Evolutionary conservation across 768 basidiomycete species (phyloP).

Genomic region (Termitomyces sp.): DNA sequence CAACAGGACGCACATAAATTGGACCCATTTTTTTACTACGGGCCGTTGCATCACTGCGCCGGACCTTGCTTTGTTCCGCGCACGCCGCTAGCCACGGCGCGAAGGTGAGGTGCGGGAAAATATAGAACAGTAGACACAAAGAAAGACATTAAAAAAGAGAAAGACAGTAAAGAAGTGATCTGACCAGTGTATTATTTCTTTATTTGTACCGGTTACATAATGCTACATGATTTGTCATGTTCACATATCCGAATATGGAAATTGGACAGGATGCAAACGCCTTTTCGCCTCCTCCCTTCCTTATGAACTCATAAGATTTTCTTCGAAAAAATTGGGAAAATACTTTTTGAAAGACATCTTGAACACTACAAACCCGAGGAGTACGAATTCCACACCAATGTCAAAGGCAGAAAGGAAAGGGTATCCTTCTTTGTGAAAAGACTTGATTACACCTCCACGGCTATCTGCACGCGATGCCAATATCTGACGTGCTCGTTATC

Average conservation of each 20-base stretch:
- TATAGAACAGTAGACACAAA: too few relatives aligned
- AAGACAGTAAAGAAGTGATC: too few relatives aligned
- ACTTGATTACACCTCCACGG: conserved; percentile 54
- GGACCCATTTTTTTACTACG: too few relatives aligned
- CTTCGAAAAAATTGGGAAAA: conserved; percentile 46
- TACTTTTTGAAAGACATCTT: conserved; percentile 62
- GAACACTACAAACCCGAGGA: conserved; percentile 68
- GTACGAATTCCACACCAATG: conserved; percentile 63
- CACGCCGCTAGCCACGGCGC: too few relatives aligned
- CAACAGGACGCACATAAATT: too few relatives aligned
- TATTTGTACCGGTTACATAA: too few relatives aligned
- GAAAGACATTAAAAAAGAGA: too few relatives aligned
- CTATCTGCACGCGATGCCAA: conserved; percentile 72
- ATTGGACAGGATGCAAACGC: background rate
- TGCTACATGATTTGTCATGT: too few relatives aligned
- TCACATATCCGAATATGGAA: background rate
- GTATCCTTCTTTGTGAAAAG: background rate
- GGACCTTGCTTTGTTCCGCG: too few relatives aligned
- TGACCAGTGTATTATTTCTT: too few relatives aligned
- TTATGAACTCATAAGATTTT: background rate
- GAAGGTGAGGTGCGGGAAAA: too few relatives aligned
- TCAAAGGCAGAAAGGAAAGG: conserved; percentile 58
- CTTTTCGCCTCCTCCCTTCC: background rate
- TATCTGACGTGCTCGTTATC: conserved; percentile 74
- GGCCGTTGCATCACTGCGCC: too few relatives aligned